Conservation (phyloP, 331 rosid genomes). For the Stylosanthes scabra region DNA sequence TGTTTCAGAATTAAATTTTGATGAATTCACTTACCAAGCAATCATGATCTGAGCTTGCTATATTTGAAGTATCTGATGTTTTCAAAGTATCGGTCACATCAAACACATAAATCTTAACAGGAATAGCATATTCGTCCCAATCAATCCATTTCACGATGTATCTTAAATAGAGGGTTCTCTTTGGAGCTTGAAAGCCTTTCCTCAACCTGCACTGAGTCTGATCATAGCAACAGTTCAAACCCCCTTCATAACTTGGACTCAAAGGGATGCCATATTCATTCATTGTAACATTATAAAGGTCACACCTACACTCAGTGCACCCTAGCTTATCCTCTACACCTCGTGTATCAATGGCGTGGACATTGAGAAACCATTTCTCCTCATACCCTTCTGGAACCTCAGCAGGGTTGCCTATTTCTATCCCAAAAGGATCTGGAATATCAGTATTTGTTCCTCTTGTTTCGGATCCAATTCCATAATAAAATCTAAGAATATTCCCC, state of each 20-base stretch:
- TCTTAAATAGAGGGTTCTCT: slow-evolving; percentile 44
- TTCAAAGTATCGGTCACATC: slow-evolving; percentile 45
- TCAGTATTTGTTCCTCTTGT: slow-evolving; percentile 36
- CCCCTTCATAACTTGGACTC: slow-evolving; percentile 38
- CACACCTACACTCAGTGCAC: slow-evolving; percentile 50
- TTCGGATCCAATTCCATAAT: slow-evolving; percentile 51
- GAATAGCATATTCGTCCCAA: slow-evolving; percentile 40
- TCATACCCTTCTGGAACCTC: slow-evolving; percentile 48
- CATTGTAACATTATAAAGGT: slow-evolving; percentile 47
- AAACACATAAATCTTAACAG: slow-evolving; percentile 44
- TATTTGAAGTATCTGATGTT: slow-evolving; percentile 11
- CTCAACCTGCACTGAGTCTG: slow-evolving; percentile 41
- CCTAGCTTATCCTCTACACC: slow-evolving; percentile 42
- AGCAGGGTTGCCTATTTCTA: slow-evolving; percentile 43
- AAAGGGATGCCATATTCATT: slow-evolving; percentile 23
- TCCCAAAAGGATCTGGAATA: slow-evolving; percentile 51
- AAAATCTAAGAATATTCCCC: not conserved
- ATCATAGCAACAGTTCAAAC: slow-evolving; percentile 38
- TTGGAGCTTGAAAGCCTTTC: slow-evolving; percentile 34
- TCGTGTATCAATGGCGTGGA: slow-evolving; percentile 53
- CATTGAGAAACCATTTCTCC: slow-evolving; percentile 45
- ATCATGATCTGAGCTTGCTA: slow-evolving; percentile 13
- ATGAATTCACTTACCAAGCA: slow-evolving; percentile 37
- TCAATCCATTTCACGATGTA: slow-evolving; percentile 51
- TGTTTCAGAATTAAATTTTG: not conserved